Evolutionary conservation across 306 rosid genomes (phyloP), one percentile per base, ranked within the genome.

Genomic region (Delonix regia): DNA sequence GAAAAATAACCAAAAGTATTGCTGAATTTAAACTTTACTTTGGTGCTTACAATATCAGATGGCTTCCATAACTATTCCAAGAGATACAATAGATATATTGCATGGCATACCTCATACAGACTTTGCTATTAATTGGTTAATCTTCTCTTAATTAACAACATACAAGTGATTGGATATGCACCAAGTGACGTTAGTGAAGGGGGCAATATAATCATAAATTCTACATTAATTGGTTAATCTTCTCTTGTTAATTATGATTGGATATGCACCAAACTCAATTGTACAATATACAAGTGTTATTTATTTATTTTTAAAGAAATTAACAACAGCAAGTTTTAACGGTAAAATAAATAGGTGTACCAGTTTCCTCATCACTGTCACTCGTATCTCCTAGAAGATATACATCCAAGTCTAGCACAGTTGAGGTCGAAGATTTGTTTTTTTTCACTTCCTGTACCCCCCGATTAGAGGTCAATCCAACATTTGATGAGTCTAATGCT

Each of bases 321-420:
- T 47, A 60, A 63, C 67, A 18, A 75, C 27, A 63, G 41, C 4
- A 81, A 38, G 61, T 27, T 77, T 62, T 33, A 69, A 78, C 47
- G 47, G 67, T 62, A 49, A 75, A 55, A 74, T 66, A 11, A 59
- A 56, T 10, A 68, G 18, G 68, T 62, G 49, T 80, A 90, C 95
- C 95, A 62, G 74, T 83, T 59, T 84, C 93, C 57, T 84, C 85
- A 69, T 90, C 93, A 55, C 85, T 83, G 77, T 86, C 83, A 80
- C 77, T 88, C 48, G 14, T 71, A 67, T 87, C 92, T 61, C 93
- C 92, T 64, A 88, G 78, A 72, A 90, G 96, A 82, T 88, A 90
- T 55, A 15, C 81, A 86, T 92, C 93, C 84, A 88, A 84, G 79
- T 92, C 96, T 74, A 85, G 84, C 55, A 87, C 92, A n/a, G 79